Conservation (phyloP, 257 asterid species). For the Asclepias syriaca region DNA sequence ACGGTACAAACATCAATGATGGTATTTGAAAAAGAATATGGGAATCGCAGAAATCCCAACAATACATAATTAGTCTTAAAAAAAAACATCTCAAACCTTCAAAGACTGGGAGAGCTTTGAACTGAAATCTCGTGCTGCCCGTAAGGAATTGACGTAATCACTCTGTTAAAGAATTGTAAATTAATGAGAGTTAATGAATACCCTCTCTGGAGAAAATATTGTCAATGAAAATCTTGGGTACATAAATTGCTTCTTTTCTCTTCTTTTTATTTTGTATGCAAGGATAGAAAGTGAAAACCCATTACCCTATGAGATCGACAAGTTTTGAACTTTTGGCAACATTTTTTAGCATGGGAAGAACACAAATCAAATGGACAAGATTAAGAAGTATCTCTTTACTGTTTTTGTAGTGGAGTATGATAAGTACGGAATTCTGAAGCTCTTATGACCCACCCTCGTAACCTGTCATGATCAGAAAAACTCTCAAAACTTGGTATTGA, state of each 20-base stretch:
- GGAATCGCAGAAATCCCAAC: not conserved
- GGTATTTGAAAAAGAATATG: not conserved
- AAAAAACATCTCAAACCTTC: slow-evolving; percentile 36
- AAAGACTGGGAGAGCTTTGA: slow-evolving; percentile 61
- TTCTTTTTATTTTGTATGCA: no score
- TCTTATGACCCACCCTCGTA: slow-evolving; percentile 61
- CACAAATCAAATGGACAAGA: not conserved
- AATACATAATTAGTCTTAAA: not conserved
- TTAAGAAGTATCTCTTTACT: slow-evolving; percentile 27
- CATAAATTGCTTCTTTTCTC: no score
- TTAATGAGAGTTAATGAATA: slow-evolving; percentile 5
- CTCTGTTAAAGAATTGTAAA: slow-evolving; percentile 31
- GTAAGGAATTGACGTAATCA: slow-evolving; percentile 77
- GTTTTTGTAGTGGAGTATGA: slow-evolving; percentile 88
- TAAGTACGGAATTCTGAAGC: slow-evolving; percentile 91
- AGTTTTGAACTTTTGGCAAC: no score
- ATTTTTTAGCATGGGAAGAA: no score
- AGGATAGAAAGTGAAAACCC: no score
- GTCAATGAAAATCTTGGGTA: no score
- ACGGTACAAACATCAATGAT: not conserved
- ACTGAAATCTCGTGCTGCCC: slow-evolving; percentile 86
- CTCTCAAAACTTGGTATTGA: not conserved
- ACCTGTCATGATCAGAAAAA: slow-evolving; percentile 31
- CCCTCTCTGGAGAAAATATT: no score
- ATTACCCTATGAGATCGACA: no score